phyloP scores from a whole-genome alignment of 768 basidiomycete species.

The Cystobasidium tubakii region DNA sequence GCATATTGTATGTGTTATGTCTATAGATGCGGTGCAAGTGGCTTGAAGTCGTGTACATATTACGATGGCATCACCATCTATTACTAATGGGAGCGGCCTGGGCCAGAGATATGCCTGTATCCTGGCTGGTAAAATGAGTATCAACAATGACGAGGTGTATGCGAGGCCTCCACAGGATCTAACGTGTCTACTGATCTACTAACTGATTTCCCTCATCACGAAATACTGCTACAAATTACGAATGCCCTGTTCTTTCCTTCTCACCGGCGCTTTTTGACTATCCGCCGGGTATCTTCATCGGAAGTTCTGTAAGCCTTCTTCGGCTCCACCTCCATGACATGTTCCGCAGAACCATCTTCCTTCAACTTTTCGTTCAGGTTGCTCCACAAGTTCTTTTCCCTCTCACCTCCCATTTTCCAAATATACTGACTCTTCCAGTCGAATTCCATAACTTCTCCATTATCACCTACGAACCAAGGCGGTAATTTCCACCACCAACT shows the following conservation, averaged over 20 bases:
- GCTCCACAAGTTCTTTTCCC: conserved; percentile 6
- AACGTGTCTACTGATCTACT: too few relatives aligned
- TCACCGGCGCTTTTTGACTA: background rate
- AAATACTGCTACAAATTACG: too few relatives aligned
- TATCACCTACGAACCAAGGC: conserved; percentile 15
- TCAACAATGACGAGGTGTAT: too few relatives aligned
- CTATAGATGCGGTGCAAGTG: background rate
- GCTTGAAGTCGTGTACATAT: too few relatives aligned
- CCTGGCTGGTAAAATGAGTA: too few relatives aligned
- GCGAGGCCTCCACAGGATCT: too few relatives aligned
- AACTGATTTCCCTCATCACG: too few relatives aligned
- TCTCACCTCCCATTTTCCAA: conserved; percentile 12
- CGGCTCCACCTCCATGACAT: background rate
- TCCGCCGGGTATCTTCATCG: background rate
- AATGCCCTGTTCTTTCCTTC: too few relatives aligned
- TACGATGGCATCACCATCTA: too few relatives aligned
- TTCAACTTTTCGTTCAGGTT: conserved; percentile 3
- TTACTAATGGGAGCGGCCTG: too few relatives aligned
- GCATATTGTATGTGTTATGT: background rate
- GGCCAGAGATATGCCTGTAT: too few relatives aligned
- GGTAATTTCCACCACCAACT: conserved; percentile 27
- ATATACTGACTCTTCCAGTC: conserved; percentile 27
- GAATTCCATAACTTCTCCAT: conserved; percentile 33
- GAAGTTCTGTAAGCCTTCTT: conserved; percentile 13
- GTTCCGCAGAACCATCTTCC: conserved; percentile 13